phyloP scores from a whole-genome alignment of 176 grass and related monocot species.

The Coix lacrymajobi region DNA sequence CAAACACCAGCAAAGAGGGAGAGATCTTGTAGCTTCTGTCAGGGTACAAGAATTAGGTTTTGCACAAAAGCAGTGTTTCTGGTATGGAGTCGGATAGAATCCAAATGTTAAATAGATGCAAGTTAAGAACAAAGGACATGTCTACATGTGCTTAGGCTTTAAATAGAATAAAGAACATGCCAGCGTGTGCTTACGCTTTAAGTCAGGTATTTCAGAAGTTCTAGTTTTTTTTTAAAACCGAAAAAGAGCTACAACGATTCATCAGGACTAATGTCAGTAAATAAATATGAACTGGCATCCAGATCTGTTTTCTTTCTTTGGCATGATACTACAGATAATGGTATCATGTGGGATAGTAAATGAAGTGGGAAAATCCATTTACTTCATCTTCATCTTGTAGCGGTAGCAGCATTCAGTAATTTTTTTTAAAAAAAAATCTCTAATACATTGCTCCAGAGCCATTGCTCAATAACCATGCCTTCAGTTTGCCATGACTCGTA shows the following conservation, averaged over 20 bases:
- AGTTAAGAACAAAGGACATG: conserved; percentile 24
- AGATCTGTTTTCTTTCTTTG: background rate
- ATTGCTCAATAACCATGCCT: background rate
- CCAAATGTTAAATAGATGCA: conserved; percentile 4
- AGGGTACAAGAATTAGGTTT: conserved; percentile 37
- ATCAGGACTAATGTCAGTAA: background rate
- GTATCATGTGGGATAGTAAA: background rate
- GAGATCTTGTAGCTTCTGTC: conserved; percentile 29
- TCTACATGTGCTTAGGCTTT: conserved; percentile 4
- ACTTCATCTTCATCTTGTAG: background rate
- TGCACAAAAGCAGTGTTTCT: background rate
- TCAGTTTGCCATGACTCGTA: background rate
- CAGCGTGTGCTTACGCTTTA: conserved; percentile 28
- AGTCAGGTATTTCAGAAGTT: conserved; percentile 2
- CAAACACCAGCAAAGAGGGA: conserved; percentile 5
- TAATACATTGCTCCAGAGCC: background rate
- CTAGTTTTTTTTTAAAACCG: background rate
- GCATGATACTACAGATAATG: background rate
- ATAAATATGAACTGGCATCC: background rate
- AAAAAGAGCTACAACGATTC: background rate
- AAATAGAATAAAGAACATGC: background rate
- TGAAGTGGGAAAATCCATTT: background rate
- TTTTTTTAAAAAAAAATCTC: background rate
- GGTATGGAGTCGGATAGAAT: conserved; percentile 13
- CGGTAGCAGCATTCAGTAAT: background rate